Evolutionary conservation across 306 rosid species (phyloP).

Genomic region (Prunus padus): DNA sequence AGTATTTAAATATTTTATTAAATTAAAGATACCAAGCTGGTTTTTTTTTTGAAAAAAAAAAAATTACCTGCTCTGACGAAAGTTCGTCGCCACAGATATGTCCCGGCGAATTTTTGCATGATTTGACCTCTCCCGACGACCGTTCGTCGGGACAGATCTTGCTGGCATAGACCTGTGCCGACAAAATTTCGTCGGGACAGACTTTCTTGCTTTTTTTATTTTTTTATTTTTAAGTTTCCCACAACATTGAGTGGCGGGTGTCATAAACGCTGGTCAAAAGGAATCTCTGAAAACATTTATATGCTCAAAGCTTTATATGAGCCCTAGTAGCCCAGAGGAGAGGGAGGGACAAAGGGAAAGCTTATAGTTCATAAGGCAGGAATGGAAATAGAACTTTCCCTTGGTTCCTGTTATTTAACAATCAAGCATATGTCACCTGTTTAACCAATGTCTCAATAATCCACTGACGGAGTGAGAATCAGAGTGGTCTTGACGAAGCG

Average conservation of each 20-base stretch:
- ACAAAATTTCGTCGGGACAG: no score
- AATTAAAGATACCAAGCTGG: no score
- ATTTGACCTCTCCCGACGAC: no score
- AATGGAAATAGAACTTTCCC: not conserved
- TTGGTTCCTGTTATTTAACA: not conserved
- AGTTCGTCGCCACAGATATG: no score
- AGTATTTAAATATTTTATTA: no score
- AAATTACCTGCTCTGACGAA: no score
- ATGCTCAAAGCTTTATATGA: not conserved
- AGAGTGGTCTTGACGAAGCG: slow-evolving; percentile 54
- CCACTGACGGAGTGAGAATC: slow-evolving; percentile 58
- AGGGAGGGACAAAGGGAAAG: not conserved
- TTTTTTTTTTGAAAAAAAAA: no score
- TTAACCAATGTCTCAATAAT: slow-evolving; percentile 68
- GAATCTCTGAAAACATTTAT: not conserved
- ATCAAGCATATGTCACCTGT: slow-evolving; percentile 47
- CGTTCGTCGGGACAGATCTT: no score
- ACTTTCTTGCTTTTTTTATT: no score
- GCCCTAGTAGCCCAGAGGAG: not conserved
- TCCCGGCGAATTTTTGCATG: no score
- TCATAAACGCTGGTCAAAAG: not conserved
- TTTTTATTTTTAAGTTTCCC: not conserved
- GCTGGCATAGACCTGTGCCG: no score
- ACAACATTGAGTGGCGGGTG: not conserved
- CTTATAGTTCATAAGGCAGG: not conserved